Base-by-base conservation (phyloP, 2,329 filamentous ascomycete genomes). In the Epichloe aotearoae region DNA sequence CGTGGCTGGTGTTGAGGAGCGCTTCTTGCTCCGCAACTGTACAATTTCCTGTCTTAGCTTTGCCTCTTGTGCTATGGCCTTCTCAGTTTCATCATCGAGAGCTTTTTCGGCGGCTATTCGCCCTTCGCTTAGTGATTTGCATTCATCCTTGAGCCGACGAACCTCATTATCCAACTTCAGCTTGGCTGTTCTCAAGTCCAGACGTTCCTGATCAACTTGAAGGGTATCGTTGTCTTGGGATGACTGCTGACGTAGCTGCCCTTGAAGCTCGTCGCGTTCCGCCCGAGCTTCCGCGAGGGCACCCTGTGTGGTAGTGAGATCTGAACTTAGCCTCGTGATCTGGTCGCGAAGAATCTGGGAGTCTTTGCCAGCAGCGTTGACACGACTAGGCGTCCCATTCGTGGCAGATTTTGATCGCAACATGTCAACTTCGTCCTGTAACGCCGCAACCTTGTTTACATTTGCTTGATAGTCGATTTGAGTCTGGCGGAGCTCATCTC, bases 401-500 rank as follows among this genome's bases (percentile, higher is more conserved):
- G 38, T 40, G 36, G 38, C 23, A 36, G 50, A 36, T 37, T 49
- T 62, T 34, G 50, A 59, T 62, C 88, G 84, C 14, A 90, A 67
- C 30, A 87, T 78, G 49, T 87, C 82, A n/a, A 88, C 73, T 62
- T 89, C 86, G 56, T 89, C 85, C 61, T 90, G 84, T 19, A 90
- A 64, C 7, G 75, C 74, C 52, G 84, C 78, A 2, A 82, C 71
- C 62, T 82, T 87, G 56, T 86, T 82, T 46, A 73, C 71, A 53
- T 86, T 73, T 1, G 73, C 63, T 56, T 80, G 76, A 60, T 80
- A 75, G 56, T 83, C 80, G 20, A 83, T 73, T 55, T 82, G 79
- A 26, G 78, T 77, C 47, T 83, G 72, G n/a, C 84, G 79, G 8
- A 89, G 73, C 51, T 88, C 82, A 55, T 89, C 84, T 50, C 78